A percentile compares a stretch with the other conserved stretches of the same genome.
phyloP scores from a whole-genome alignment of 805 yeast genomes.

The Candida nonsorbophila region DNA sequence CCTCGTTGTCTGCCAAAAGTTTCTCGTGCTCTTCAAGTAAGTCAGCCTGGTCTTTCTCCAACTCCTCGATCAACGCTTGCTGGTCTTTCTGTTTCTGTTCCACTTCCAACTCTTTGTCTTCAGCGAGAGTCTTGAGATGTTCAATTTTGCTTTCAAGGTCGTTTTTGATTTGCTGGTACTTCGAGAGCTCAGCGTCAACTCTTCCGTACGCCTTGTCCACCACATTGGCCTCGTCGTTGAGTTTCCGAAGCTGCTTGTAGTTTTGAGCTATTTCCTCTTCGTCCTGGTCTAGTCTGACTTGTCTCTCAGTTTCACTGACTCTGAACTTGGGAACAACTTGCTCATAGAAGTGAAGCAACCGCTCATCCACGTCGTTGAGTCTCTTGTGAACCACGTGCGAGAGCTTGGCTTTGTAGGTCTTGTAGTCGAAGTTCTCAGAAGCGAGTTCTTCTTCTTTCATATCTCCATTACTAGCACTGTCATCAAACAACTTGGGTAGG shows the following conservation, averaged over 20 bases:
- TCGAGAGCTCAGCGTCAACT: slow-evolving; percentile 23
- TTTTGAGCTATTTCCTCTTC: slow-evolving; percentile 27
- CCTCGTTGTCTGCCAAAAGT: slow-evolving; percentile 24
- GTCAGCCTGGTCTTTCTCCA: slow-evolving; percentile 19
- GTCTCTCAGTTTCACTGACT: slow-evolving; percentile 23
- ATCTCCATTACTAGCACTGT: background rate
- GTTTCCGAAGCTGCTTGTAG: slow-evolving; percentile 24
- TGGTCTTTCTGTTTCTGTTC: slow-evolving; percentile 14
- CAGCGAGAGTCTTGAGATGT: slow-evolving; percentile 6
- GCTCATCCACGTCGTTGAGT: slow-evolving; percentile 14
- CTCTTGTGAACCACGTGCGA: slow-evolving; percentile 21
- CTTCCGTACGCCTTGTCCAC: slow-evolving; percentile 27
- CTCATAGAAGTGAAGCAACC: slow-evolving; percentile 8
- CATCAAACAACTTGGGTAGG: slow-evolving; percentile 4
- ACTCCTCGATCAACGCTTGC: slow-evolving; percentile 12
- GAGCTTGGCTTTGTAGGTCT: slow-evolving; percentile 20
- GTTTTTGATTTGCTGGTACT: slow-evolving; percentile 11
- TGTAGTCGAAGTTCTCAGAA: slow-evolving; percentile 16
- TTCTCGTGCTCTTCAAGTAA: slow-evolving; percentile 19
- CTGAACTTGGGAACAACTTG: slow-evolving; percentile 17
- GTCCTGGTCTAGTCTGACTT: slow-evolving; percentile 24
- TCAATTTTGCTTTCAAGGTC: slow-evolving; percentile 11
- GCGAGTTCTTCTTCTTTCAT: slow-evolving; percentile 4
- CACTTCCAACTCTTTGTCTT: slow-evolving; percentile 2
- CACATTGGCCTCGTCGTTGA: slow-evolving; percentile 29